A percentile compares a stretch with the other conserved stretches of the same genome.
phyloP scores from a whole-genome alignment of 2,329 filamentous ascomycete species.

The Pseudogymnoascus sp. region DNA sequence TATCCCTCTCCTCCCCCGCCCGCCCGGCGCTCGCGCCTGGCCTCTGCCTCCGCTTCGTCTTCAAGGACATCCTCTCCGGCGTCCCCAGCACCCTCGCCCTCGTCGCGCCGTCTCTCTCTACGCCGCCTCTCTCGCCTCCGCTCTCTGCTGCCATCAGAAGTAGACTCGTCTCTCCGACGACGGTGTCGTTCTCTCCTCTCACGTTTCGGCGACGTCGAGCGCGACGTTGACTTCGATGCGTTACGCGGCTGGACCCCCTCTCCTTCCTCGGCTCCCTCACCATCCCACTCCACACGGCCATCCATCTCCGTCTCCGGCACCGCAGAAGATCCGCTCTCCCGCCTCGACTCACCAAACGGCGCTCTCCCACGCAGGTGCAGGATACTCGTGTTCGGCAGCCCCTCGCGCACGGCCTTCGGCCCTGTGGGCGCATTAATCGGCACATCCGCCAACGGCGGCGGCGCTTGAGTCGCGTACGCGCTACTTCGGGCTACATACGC shows the following conservation, averaged over 20 bases:
- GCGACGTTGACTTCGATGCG: conserved; percentile 22
- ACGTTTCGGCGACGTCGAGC: conserved; percentile 26
- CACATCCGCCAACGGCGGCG: conserved; percentile 28
- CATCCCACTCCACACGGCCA: conserved; percentile 24
- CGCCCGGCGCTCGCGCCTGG: conserved; percentile 58
- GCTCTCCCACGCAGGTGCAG: conserved; percentile 47
- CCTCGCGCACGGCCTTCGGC: conserved; percentile 90
- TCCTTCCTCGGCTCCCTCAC: background rate
- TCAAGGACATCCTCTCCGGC: conserved; percentile 25
- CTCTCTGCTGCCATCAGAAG: conserved; percentile 19
- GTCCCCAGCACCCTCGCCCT: conserved; percentile 27
- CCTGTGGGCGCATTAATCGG: conserved; percentile 78
- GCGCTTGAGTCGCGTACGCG: background rate
- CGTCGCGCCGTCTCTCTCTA: conserved; percentile 28
- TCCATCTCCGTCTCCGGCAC: conserved; percentile 23
- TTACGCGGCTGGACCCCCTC: background rate
- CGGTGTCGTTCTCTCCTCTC: conserved; percentile 15
- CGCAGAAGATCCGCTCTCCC: conserved; percentile 2
- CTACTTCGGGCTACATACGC: background rate
- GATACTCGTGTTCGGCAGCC: conserved; percentile 74
- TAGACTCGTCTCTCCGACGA: background rate
- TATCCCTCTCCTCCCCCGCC: no score
- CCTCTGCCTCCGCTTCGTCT: conserved; percentile 24
- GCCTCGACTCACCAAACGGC: conserved; percentile 25
- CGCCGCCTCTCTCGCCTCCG: conserved; percentile 22